Evolutionary conservation across 352 stramenopile species (phyloP).

Genomic region (Aphanomyces invadans): DNA sequence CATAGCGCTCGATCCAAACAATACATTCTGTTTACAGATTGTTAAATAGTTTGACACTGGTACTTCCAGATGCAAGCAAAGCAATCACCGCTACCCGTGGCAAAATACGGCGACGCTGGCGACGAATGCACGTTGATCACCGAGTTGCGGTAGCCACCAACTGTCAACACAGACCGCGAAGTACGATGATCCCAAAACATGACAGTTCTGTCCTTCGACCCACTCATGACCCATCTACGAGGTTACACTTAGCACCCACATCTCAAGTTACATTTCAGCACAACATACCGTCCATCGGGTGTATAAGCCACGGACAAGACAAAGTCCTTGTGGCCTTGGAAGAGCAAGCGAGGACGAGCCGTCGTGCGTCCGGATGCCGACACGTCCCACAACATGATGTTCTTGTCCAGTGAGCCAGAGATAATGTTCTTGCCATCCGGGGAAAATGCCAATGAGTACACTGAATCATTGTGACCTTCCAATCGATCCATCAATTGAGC

Average conservation of each 20-base stretch:
- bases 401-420: constrained; percentile 72
- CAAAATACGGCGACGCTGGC: constrained; percentile 74
- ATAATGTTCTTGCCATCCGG: constrained; percentile 82
- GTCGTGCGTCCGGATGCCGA: constrained; percentile 66
- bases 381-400: constrained; percentile 84
- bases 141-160: constrained; percentile 80
- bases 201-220: constrained; percentile 77
- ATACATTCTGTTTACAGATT: not conserved
- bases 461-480: constrained; percentile 77
- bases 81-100: constrained; percentile 73
- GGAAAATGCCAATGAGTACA: constrained; percentile 83
- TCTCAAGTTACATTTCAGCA: not conserved
- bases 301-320: constrained; percentile 79
- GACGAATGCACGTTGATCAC: constrained; percentile 82
- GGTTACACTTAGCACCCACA: constrained; percentile 6
- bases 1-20: too few relatives aligned
- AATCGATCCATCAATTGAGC: constrained; percentile 69
- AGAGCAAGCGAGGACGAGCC: constrained; percentile 73
- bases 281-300: constrained; percentile 63
- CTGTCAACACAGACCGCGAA: constrained; percentile 68
- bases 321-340: constrained; percentile 84
- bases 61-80: constrained; percentile 84
- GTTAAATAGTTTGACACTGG: constrained; percentile 82
- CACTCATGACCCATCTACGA: constrained; percentile 74
- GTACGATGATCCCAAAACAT: constrained; percentile 81